Base-by-base conservation (phyloP, 176 grass and related monocot species). In the Paspalum vaginatum region DNA sequence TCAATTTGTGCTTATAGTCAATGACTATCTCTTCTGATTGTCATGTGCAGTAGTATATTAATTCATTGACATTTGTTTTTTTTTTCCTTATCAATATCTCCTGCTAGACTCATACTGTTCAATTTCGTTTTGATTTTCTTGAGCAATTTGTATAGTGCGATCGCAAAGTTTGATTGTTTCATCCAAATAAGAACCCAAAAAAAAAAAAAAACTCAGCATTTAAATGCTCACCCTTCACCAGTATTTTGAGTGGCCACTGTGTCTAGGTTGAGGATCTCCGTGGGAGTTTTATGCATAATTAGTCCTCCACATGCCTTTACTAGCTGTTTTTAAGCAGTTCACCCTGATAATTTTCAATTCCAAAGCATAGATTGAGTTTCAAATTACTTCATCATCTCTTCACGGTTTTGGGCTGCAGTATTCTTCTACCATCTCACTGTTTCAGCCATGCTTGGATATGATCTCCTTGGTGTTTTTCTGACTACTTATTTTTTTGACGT, bases 391-490 rank as follows among this genome's bases (percentile, higher is more conserved):
- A 53, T 82, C 63, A 63, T 40, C 46, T 57, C 8, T 2, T 37
- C 51, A 63, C 22, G 4, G 17, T 54, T 41, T 26, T 55, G 57
- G 40, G 13, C 57, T 16, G 27, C 6, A 8, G 22, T 71, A 70
- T 77, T 61, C 21, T 66, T 20, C 12, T 84, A 8, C 75, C 25
- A 53, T 45, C 6, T 45, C 26, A 54, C 41, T 55, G 9, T 64
- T 12, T 69, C 32, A 51, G 8, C 48, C 6, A 57, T 75, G 25
- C 43, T 61, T 60, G 7, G 54, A 32, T 10, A 52, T 72, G 11
- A 10, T 51, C 7, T 74, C 58, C 14, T 27, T 51, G 27, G 20
- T 75, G 68, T 48, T 77, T 18, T 77, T 76, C 56, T 78, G 60
- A 78, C 44, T 63, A 21, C 15, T 14, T 63, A 17, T 48, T 77